Percentiles rank a stretch among this genome's conserved stretches.
These are phyloP conservation scores for Tuber microsphaerosporum DNA, from an alignment of 495 filamentous ascomycete species.

Conservation along the genomic window DNA sequence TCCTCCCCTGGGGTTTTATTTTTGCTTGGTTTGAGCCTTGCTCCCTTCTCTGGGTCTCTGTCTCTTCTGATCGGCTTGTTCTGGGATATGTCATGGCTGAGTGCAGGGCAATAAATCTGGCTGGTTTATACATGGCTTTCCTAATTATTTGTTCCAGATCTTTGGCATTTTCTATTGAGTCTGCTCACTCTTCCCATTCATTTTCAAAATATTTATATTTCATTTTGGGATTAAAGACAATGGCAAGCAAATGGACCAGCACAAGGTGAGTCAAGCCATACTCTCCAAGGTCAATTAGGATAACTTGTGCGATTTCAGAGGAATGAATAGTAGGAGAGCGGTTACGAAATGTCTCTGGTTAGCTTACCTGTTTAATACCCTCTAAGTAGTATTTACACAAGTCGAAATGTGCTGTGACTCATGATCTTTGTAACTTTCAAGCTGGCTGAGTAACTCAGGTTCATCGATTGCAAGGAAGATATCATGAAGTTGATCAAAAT, in stretches of 20 bases:
- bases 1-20: too few species aligned
- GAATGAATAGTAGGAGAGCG: too few species aligned
- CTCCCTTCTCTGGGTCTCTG: too few species aligned
- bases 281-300: not conserved
- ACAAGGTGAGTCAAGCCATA: not conserved
- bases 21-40: too few species aligned
- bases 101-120: too few species aligned
- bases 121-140: too few species aligned
- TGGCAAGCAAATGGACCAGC: not conserved
- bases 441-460: not conserved
- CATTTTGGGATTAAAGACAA: not conserved
- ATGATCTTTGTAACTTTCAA: not conserved
- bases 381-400: not conserved
- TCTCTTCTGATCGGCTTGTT: too few species aligned
- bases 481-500: conserved; percentile 7
- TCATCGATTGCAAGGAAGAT: not conserved
- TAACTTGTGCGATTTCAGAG: too few species aligned
- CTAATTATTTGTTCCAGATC: not conserved
- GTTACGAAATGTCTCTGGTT: too few species aligned
- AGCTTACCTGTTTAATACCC: not conserved
- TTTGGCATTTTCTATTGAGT: not conserved
- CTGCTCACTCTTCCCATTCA: not conserved
- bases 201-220: not conserved
- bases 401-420: not conserved
- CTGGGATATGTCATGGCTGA: too few species aligned